Evolutionary conservation across 345 rosid genomes (phyloP).

Genomic region (Garcia nutans): DNA sequence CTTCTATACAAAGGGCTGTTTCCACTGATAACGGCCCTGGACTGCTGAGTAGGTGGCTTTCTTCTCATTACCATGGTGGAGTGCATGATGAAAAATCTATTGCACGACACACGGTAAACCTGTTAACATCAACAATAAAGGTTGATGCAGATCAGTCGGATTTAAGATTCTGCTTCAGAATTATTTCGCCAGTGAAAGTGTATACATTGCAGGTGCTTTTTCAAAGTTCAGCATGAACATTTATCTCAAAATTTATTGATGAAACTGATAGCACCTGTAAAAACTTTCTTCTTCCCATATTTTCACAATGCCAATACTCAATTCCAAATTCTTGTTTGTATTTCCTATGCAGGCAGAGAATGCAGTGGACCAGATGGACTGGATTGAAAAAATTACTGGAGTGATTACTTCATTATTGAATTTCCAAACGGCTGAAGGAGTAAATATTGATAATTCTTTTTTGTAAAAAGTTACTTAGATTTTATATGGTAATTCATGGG

Average conservation of each 20-base stretch:
- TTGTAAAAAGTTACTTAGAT: background rate
- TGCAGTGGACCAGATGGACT: constrained; percentile 76
- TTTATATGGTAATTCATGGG: constrained; percentile 14
- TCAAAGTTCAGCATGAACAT: constrained; percentile 14
- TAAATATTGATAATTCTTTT: constrained; percentile 25
- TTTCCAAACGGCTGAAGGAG: constrained; percentile 59
- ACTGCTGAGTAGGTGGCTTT: constrained; percentile 74
- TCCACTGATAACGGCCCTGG: constrained; percentile 55
- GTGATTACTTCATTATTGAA: constrained; percentile 65
- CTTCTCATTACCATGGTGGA: constrained; percentile 73
- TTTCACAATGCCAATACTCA: background rate
- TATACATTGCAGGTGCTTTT: constrained; percentile 60
- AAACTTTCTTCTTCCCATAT: background rate
- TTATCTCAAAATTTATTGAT: background rate
- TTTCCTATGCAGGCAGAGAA: constrained; percentile 68
- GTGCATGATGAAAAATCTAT: constrained; percentile 70
- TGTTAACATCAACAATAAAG: constrained; percentile 75
- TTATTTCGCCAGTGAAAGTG: constrained; percentile 43
- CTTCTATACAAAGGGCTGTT: constrained; percentile 44
- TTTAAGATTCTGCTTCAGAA: constrained; percentile 80
- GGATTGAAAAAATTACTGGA: constrained; percentile 84
- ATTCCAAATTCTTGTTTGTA: background rate
- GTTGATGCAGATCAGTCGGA: constrained; percentile 76
- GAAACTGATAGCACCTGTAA: background rate
- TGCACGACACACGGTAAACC: constrained; percentile 72